Evolutionary conservation across 192 early-diverging fungal genomes (phyloP).

Genomic region (Gaertneriomyces sp.): DNA sequence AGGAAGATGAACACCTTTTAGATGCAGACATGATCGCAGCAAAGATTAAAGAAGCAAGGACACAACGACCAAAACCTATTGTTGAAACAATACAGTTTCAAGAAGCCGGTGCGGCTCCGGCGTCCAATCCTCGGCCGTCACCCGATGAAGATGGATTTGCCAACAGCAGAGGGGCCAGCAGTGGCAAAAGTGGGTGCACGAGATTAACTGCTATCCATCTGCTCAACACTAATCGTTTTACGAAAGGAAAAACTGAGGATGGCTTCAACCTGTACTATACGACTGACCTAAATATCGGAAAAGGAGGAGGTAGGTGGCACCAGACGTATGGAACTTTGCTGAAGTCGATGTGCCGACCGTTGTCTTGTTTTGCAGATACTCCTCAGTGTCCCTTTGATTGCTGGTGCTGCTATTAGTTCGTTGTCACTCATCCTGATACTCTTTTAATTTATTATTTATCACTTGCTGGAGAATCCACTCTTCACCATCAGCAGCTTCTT

Average conservation of each 20-base stretch:
- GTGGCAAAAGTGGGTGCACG: too few species aligned
- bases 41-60: conserved; percentile 1
- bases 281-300: conserved; percentile 18
- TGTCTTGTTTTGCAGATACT: conserved; percentile 1
- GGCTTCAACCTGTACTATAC: conserved; percentile 8
- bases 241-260: conserved; percentile 14
- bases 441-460: too few species aligned
- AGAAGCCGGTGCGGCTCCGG: not conserved
- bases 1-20: conserved; percentile 8
- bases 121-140: not conserved
- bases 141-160: conserved; percentile 17
- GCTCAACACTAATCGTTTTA: too few species aligned
- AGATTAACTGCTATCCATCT: too few species aligned
- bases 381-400: conserved; percentile 28
- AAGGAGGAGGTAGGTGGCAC: conserved; percentile 16
- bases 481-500: too few species aligned
- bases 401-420: conserved; percentile 22
- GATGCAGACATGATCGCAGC: conserved; percentile 12
- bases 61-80: conserved; percentile 14
- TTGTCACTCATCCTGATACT: not conserved
- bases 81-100: conserved; percentile 24
- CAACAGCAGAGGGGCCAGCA: conserved; percentile 5
- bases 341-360: not conserved
- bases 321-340: not conserved
- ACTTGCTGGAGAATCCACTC: too few species aligned